Conservation (phyloP, 2,329 filamentous ascomycete genomes). For the Xylaria sp. region DNA sequence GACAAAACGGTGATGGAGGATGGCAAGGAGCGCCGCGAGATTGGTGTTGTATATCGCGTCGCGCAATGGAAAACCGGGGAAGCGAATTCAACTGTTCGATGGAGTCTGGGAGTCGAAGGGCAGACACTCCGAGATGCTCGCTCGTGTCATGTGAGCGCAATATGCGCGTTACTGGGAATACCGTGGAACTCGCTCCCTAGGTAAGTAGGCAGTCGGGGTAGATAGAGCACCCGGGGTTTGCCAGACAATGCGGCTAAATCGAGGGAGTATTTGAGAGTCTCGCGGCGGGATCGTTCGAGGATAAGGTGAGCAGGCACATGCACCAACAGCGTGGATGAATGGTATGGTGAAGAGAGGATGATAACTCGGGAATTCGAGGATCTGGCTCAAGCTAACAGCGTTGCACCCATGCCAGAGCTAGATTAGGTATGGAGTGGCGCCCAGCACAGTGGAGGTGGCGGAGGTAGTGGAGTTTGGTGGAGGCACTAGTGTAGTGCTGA, state of each 20-base stretch:
- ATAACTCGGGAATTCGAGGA: not conserved
- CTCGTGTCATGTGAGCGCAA: not conserved
- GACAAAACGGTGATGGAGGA: not conserved
- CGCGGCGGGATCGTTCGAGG: not conserved
- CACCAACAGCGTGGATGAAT: not conserved
- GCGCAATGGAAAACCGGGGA: not conserved
- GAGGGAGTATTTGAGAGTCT: not conserved
- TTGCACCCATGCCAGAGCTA: not conserved
- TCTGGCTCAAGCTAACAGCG: not conserved
- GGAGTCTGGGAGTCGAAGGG: not conserved
- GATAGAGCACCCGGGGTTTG: not conserved
- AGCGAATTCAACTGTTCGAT: not conserved
- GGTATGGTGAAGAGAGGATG: conserved; percentile 11
- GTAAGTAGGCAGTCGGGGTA: not conserved
- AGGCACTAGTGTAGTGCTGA: not conserved
- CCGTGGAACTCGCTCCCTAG: not conserved
- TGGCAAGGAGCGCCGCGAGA: not conserved
- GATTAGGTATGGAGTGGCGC: not conserved
- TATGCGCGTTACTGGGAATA: not conserved
- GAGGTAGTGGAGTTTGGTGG: not conserved
- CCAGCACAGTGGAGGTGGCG: not conserved
- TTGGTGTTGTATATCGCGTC: not conserved
- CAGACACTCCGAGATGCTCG: not conserved
- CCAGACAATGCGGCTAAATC: conserved; percentile 1
- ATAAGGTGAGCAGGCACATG: not conserved